Base-by-base conservation (phyloP, 106 monocot species). In the Dendrobium huoshanense region DNA sequence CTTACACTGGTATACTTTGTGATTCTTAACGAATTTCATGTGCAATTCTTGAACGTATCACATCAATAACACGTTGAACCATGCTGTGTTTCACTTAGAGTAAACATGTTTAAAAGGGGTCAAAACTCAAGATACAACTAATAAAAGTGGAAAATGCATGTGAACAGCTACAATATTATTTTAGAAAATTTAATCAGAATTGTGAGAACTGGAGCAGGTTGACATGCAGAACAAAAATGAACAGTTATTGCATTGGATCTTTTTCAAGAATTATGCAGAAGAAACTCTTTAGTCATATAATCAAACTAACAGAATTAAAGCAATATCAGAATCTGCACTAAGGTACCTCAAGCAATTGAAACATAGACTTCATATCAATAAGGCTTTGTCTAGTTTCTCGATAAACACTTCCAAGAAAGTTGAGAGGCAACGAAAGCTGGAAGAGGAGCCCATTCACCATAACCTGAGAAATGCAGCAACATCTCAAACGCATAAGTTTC, bases 371-470 rank as follows among this genome's bases (percentile, higher is more conserved):
- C 95, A 99, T 91, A 85, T 99, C 98, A 85, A 99, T 99, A 76
- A 99, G 95, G 78, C 98, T 99, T 79, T 99, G 98, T 77, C 92
- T 91, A 61, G 98, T 91, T 85, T 99, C 98, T 77, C 98, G 89
- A 77, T 99, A 99, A 18, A 95, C 93, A 82, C 95, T 99, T 77
- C 98, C 98, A 84, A 99, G 98, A 77, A 99, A 99, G 79, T 99
- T 99, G 72, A 99, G 92, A 77, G 98, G 98, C 40, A 99, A 80
- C 68, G 98, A 99, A 55, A 99, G 86, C 80, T 99, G 98, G 78
- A 99, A 99, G 67, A 99, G 94, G 77, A 99, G 98, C 42, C 95
- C 98, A 85, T 99, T 99, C 17, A 99, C 92, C 98, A 99, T 99
- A 51, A 99, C 98, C 98, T 99, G 79, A 65, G 15, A 18, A 81